Percentiles rank a stretch among this genome's conserved stretches.
phyloP scores from a whole-genome alignment of 495 filamentous ascomycete species.

The Glonium stellatum region DNA sequence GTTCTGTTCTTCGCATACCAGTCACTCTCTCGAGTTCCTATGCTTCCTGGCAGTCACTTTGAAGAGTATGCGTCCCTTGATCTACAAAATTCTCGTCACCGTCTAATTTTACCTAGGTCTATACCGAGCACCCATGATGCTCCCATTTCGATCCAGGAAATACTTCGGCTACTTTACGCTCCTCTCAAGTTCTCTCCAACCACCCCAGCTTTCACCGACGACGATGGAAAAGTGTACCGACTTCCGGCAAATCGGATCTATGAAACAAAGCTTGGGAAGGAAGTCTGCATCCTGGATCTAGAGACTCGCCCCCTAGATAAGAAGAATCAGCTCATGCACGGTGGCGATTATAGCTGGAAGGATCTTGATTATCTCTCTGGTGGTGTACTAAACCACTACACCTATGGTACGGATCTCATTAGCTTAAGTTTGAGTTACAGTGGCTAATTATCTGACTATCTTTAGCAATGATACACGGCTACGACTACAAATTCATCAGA shows the following conservation, averaged over 20 bases:
- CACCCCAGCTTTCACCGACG: constrained; percentile 12
- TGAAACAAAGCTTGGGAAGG: constrained; percentile 14
- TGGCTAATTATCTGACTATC: not conserved
- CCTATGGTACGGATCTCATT: constrained; percentile 8
- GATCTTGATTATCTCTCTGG: constrained; percentile 2
- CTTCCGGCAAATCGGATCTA: constrained; percentile 12
- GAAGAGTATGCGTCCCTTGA: not conserved
- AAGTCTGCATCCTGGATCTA: constrained; percentile 24
- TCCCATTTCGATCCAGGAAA: constrained; percentile 14
- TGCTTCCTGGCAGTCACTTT: not conserved
- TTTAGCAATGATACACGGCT: constrained; percentile 44
- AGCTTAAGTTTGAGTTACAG: not conserved
- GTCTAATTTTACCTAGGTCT: not conserved
- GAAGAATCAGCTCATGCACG: constrained; percentile 19
- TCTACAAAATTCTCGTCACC: not conserved
- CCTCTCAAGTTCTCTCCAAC: constrained; percentile 11
- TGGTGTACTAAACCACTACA: constrained; percentile 25
- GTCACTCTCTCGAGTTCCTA: not conserved
- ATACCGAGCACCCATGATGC: not conserved
- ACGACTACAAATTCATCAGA: constrained; percentile 48
- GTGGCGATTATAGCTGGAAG: constrained; percentile 11
- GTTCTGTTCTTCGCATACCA: not conserved
- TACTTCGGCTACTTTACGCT: constrained; percentile 20
- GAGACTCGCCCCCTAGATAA: constrained; percentile 22
- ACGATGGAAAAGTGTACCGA: constrained; percentile 4